Base-by-base conservation (phyloP, 2,329 filamentous ascomycete species). In the Elsinoe arachidis region DNA sequence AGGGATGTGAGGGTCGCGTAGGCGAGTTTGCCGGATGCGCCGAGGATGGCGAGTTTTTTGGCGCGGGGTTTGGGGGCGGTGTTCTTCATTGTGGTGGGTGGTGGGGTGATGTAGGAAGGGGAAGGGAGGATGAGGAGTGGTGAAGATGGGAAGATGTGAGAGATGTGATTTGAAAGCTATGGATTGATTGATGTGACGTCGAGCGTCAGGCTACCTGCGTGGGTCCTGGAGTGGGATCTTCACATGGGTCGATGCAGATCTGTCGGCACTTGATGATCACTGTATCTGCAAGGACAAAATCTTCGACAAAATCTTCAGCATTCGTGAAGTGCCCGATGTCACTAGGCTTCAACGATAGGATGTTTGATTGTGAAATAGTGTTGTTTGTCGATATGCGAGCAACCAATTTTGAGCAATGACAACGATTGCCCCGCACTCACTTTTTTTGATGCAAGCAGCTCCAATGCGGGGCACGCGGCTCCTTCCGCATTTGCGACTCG, bases 11-110 rank as follows among this genome's bases (percentile, higher is more conserved):
- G 66, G 15, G 75, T 74, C 10, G 73, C 73, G 43, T 68, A 69
- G 57, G 74, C 74, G 7, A 77, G 68, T 59, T 76, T 76, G 53
- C 75, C 75, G 14, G 73, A 74, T 53, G 74, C 72, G 52, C 73
- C 73, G 47, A 72, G 72, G 55, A 77, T 71, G 19, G 70, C 72
- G 49, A 76, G 62, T 56, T 63, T 65, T 52, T 30, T 59, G 38
- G 49, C 12, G 46, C 46, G 46, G 12, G 46, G 11, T 11, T 26
- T 14, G 15, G 46, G 46, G 46, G 46, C 9, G 26, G 33, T 30
- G 30, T 51, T 51, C 26, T 41, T 47, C 35, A 56, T 39, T 52
- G 12, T 55, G n/a, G 26, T n/a, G 11, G 26, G 21, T 57, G 37
- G 19, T 21, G 14, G 30, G 39, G 21, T 56, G 41, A 26, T 23